Base-by-base conservation (phyloP, 805 yeast genomes). In the Debaryomyces castellii region DNA sequence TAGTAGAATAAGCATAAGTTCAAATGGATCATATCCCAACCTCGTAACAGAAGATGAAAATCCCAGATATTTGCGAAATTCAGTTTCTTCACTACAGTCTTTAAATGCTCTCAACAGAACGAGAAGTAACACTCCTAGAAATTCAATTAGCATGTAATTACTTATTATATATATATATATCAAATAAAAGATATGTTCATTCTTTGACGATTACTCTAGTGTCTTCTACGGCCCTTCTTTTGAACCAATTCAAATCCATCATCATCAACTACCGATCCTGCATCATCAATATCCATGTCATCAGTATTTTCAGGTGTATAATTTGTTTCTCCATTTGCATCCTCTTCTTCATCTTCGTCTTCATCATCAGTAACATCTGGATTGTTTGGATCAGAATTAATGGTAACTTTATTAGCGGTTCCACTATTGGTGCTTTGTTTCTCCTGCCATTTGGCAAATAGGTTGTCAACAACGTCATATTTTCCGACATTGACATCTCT, bases 221-320 rank as follows among this genome's bases (percentile, higher is more conserved):
- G 76, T 63, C 77, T 75, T 6, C 57, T 35, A 21, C 43, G 39
- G 14, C 87, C 83, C 58, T 81, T 83, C 59, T 80, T 83, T 57
- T 83, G 89, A 3, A 92, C 97, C 49, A 89, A 66, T 55, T 90
- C 94, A 59, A 92, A 92, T 1, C 98, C 99, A 60, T 92, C 98
- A 27, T 92, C 98, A 60, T 92, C 98, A 7, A 92, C 76, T 8
- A 86, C 61, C 1, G 96, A 96, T 9, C 76, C 87, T 16, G 49
- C 49, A 28, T 59, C 59, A 39, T 66, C 68, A 2, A 64, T 54
- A 12, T 67, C 69, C 71, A 69, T 67, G 8, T 50, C 55, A 24
- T 57, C 63, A 18, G 10, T 32, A 25, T 39, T 25, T 1, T 50
- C 47, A 2, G 30, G 51, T 14, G 51, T 34, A 3, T 52, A 56